Percentiles rank a stretch among this genome's conserved stretches.
These are phyloP conservation scores for Sporothrix protearum DNA, from an alignment of 2,329 filamentous ascomycete species.

Conservation along the genomic window DNA sequence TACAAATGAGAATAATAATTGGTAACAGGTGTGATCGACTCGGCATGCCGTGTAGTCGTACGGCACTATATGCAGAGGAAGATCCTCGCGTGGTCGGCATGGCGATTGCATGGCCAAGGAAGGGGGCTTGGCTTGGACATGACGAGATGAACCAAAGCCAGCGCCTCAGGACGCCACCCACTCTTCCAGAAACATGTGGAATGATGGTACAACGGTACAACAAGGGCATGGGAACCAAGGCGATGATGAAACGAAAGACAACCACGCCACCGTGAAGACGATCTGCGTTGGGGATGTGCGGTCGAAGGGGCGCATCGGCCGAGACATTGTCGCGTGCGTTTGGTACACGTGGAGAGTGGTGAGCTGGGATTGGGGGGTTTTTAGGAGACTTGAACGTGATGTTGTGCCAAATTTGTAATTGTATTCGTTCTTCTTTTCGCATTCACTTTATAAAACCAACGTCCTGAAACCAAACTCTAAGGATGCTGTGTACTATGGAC, in stretches of 20 bases:
- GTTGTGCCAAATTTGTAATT: not conserved
- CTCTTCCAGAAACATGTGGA: not conserved
- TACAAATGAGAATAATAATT: not conserved
- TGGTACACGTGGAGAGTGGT: not conserved
- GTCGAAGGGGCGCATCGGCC: not conserved
- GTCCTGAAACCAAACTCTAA: not conserved
- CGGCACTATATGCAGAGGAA: not conserved
- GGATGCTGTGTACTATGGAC: not conserved
- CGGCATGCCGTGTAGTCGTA: not conserved
- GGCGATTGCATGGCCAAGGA: not conserved
- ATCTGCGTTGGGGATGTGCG: slow-evolving; percentile 10
- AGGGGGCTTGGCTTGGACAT: not conserved
- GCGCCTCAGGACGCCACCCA: not conserved
- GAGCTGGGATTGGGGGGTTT: not conserved
- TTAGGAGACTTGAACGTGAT: not conserved
- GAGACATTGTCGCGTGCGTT: slow-evolving; percentile 17
- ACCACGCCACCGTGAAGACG: not conserved
- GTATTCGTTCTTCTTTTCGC: not conserved
- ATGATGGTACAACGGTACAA: not conserved
- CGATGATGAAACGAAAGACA: not conserved
- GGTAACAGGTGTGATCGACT: not conserved
- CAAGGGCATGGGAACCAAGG: not conserved
- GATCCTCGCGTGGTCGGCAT: not conserved
- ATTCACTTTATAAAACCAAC: not conserved
- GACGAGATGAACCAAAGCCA: not conserved